phyloP scores from a whole-genome alignment of 495 filamentous ascomycete species.

The Friedmanniomyces simplex region DNA sequence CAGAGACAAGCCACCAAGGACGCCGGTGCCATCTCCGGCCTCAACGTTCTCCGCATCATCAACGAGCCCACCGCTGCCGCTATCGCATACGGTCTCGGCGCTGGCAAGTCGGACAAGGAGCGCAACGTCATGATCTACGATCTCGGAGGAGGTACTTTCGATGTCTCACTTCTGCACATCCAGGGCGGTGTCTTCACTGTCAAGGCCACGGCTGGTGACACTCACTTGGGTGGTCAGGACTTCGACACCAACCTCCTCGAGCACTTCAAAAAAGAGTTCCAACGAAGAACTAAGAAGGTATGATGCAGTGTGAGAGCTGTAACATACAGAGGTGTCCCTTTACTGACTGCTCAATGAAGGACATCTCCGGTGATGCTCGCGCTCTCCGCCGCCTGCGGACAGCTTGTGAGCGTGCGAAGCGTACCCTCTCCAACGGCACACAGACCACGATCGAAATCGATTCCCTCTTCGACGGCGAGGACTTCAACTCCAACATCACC shows the following conservation, averaged over 20 bases:
- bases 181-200: slow-evolving; percentile 99
- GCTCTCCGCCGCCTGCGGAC: slow-evolving; percentile 94
- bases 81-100: slow-evolving; percentile 96
- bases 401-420: slow-evolving; percentile 98
- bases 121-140: slow-evolving; percentile 99
- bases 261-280: slow-evolving; percentile 95
- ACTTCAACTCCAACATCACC: slow-evolving; percentile 97
- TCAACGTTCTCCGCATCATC: slow-evolving; percentile 96
- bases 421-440: slow-evolving; percentile 90
- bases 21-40: slow-evolving; percentile 84
- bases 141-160: slow-evolving; percentile 97
- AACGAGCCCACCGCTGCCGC: slow-evolving; percentile 98
- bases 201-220: slow-evolving; percentile 98
- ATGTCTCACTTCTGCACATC: slow-evolving; percentile 97
- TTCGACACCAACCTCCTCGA: slow-evolving; percentile 98
- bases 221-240: slow-evolving; percentile 97
- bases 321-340: too few relatives aligned
- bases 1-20: slow-evolving; percentile 98
- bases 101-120: slow-evolving; percentile 96
- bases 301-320: too few relatives aligned
- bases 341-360: too few relatives aligned
- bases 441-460: slow-evolving; percentile 99
- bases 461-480: slow-evolving; percentile 95
- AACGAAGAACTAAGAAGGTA: slow-evolving; percentile 63
- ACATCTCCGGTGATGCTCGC: slow-evolving; percentile 76